Evolutionary conservation across 2,329 filamentous ascomycete species (phyloP), one percentile per base, ranked within the genome.

Genomic region (Colletotrichum salicis): DNA sequence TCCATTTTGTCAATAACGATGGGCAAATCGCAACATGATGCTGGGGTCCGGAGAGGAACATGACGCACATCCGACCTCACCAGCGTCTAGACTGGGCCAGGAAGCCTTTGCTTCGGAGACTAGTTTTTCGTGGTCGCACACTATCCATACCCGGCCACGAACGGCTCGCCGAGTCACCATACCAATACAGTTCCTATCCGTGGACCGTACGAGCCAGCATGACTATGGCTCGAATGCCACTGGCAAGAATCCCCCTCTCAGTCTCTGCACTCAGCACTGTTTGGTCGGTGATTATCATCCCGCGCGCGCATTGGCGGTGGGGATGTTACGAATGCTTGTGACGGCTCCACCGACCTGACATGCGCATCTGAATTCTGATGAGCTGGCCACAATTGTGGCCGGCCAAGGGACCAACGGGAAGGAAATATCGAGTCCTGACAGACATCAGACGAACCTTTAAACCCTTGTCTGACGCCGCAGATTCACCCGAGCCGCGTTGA

Each of bases 331-430:
- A 70, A 62, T 56, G 55, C 60, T 56, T 70, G 70, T 56, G 55
- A 52, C 62, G 61, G 67, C 67, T 64, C 67, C 70, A 70, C 70
- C 70, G 60, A 66, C 70, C 65, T 71, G 69, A 69, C 69, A 59
- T 69, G 56, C 65, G 66, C 69, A 69, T 71, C 69, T 68, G 64
- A 58, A 45, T 71, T 62, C 64, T 59, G 64, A 59, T 54, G 29
- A 68, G 27, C 31, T 64, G 65, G 58, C 35, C 27, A 65, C 33
- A 59, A 29, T 24, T 63, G 45, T 64, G 59, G 54, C 37, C 67
- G 33, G 55, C 67, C 57, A 65, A 62, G 52, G 24, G 35, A 37
- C 45, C 52, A 29, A 58, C 58, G 57, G 59, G 64, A 60, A 67
- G 51, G 27, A 19, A 31, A 51, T 11, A 15, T 68, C 45, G 31